Conservation (phyloP, 2,329 filamentous ascomycete species). For the Rutstroemia sp. region DNA sequence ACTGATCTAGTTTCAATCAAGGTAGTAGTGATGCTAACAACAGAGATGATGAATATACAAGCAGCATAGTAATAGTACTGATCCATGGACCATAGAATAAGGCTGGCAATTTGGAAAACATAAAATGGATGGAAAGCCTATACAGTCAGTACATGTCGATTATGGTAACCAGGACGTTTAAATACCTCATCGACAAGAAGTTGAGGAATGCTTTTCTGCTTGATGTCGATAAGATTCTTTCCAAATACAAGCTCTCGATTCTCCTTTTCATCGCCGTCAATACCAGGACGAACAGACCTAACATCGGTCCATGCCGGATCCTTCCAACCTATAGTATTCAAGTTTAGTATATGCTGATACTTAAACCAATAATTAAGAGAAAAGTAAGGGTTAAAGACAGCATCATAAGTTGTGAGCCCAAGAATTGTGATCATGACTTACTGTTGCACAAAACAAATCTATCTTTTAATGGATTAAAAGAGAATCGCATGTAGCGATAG, state of each 20-base stretch:
- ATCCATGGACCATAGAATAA: constrained; percentile 90
- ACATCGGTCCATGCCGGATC: constrained; percentile 83
- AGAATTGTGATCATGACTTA: background rate
- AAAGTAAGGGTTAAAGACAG: no score
- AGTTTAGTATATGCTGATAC: background rate
- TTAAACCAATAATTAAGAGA: no score
- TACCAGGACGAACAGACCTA: constrained; percentile 64
- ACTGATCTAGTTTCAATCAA: constrained; percentile 82
- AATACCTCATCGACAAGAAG: constrained; percentile 79
- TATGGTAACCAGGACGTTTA: background rate
- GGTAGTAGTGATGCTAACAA: constrained; percentile 84
- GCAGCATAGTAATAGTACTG: constrained; percentile 96
- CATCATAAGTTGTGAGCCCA: no score
- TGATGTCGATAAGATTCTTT: constrained; percentile 83
- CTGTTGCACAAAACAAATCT: constrained; percentile 80
- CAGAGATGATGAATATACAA: constrained; percentile 91
- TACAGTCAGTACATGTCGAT: constrained; percentile 38
- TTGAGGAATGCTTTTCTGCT: constrained; percentile 77
- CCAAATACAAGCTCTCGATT: constrained; percentile 82
- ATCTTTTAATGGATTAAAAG: constrained; percentile 81
- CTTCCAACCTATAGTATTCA: constrained; percentile 55
- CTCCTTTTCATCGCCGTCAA: constrained; percentile 84
- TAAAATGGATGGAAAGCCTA: constrained; percentile 97
- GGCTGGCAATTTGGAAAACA: constrained; percentile 91
- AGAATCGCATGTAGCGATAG: constrained; percentile 91